Percentiles rank a stretch among this genome's conserved stretches.
Conservation (phyloP, 176 grass and related monocot genomes). For the Olyra latifolia region DNA sequence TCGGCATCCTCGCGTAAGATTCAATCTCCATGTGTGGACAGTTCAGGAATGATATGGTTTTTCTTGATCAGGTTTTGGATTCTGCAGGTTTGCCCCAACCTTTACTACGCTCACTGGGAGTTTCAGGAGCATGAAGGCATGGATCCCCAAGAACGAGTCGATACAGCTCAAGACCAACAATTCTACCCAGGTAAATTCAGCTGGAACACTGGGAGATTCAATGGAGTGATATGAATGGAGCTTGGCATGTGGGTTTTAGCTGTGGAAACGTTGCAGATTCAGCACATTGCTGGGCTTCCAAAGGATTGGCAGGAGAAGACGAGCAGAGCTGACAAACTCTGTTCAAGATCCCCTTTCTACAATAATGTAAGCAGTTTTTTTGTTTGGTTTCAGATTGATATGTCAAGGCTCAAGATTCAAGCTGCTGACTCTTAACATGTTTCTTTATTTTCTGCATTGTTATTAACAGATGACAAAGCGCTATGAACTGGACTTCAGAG, state of each 20-base stretch:
- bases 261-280: slow-evolving; percentile 51
- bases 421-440: not conserved
- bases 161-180: slow-evolving; percentile 62
- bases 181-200: slow-evolving; percentile 42
- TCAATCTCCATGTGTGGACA: not conserved
- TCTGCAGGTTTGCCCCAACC: slow-evolving; percentile 70
- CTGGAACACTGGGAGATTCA: not conserved
- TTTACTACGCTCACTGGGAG: slow-evolving; percentile 74
- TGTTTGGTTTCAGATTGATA: not conserved
- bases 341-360: slow-evolving; percentile 80
- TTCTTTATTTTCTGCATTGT: not conserved
- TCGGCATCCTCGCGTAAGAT: slow-evolving; percentile 71
- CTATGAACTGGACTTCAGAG: slow-evolving; percentile 93
- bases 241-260: not conserved
- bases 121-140: slow-evolving; percentile 75
- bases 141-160: slow-evolving; percentile 76
- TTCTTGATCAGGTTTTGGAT: slow-evolving; percentile 10
- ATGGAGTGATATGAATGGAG: not conserved
- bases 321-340: slow-evolving; percentile 54
- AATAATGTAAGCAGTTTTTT: slow-evolving; percentile 54
- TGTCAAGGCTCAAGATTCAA: not conserved
- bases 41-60: not conserved
- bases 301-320: slow-evolving; percentile 79
- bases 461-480: slow-evolving; percentile 61
- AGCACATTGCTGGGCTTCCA: slow-evolving; percentile 70